phyloP scores from a whole-genome alignment of 306 rosid genomes.

The Vigna mungo region DNA sequence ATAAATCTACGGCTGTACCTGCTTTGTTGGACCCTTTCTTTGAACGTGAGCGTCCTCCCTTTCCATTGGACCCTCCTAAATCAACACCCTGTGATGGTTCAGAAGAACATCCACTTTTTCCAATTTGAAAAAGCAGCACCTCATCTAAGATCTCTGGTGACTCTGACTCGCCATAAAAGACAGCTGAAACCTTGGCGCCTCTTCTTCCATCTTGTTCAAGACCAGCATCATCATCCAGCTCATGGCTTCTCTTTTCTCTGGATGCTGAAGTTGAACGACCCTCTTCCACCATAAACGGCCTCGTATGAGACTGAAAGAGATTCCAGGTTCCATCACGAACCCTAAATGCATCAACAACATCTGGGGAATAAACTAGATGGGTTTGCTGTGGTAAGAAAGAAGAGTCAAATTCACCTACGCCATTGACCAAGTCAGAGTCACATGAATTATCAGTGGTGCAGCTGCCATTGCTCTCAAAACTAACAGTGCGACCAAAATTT shows the following conservation, averaged over 20 bases:
- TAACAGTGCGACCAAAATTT: conserved; percentile 14
- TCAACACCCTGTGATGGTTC: conserved; percentile 40
- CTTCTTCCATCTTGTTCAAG: conserved; percentile 53
- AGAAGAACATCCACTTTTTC: neutral
- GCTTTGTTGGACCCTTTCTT: conserved; percentile 47
- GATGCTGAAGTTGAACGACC: conserved; percentile 13
- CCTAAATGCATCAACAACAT: conserved; percentile 27
- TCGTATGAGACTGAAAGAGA: conserved; percentile 13
- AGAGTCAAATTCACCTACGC: conserved; percentile 38
- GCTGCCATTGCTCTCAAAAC: conserved; percentile 47
- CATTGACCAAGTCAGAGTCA: conserved; percentile 43
- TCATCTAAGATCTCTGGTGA: conserved; percentile 54
- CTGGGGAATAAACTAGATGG: conserved; percentile 41
- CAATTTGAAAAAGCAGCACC: conserved; percentile 45
- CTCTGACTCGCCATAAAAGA: conserved; percentile 43
- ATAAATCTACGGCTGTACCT: conserved; percentile 56
- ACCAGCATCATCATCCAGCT: conserved; percentile 25
- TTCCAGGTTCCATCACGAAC: conserved; percentile 39
- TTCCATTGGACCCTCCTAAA: conserved; percentile 40
- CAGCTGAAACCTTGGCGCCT: conserved; percentile 56
- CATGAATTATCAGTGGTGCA: conserved; percentile 41
- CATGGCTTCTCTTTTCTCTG: conserved; percentile 48
- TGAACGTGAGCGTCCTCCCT: conserved; percentile 44
- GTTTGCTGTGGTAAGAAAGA: conserved; percentile 26
- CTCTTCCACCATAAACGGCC: neutral